Evolutionary conservation across 2,329 filamentous ascomycete genomes (phyloP).

Genomic region (Ceratocystis cubensis): DNA sequence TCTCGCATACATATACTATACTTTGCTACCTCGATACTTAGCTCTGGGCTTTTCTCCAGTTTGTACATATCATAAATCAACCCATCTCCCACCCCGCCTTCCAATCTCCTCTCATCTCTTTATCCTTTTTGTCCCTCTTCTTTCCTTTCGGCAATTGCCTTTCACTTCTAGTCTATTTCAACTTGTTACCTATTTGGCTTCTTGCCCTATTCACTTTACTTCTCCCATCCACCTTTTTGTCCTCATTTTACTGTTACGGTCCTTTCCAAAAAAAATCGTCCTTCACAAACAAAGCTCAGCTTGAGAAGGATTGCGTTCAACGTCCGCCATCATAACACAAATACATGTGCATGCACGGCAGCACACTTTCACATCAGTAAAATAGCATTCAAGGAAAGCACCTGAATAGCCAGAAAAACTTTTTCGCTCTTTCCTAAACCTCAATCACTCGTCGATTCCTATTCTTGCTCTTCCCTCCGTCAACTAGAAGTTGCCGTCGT

Average conservation of each 20-base stretch:
- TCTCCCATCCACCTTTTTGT: not conserved
- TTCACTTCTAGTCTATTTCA: conserved; percentile 1
- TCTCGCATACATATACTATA: conserved; percentile 3
- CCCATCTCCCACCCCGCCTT: conserved; percentile 5
- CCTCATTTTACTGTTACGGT: not conserved
- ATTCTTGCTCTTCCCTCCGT: conserved; percentile 6
- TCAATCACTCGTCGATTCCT: conserved; percentile 10
- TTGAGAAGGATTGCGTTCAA: not conserved
- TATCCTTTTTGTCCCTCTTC: not conserved
- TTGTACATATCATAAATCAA: conserved; percentile 10
- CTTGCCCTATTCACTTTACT: not conserved
- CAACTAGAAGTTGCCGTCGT: not conserved
- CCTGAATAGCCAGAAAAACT: not conserved
- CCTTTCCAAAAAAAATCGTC: not conserved
- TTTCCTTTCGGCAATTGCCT: conserved; percentile 7
- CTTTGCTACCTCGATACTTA: not conserved
- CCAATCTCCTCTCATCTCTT: not conserved
- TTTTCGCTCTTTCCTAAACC: not conserved
- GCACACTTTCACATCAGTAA: not conserved
- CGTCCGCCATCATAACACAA: not conserved
- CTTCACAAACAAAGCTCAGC: not conserved
- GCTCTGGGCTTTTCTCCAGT: not conserved
- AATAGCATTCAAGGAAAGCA: not conserved
- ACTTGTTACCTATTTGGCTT: not conserved
- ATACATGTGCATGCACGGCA: not conserved